A percentile compares a stretch with the other conserved stretches of the same genome.
Evolutionary conservation across 805 yeast genomes (phyloP).

Genomic region (Tetrapisispora namnaoensis): DNA sequence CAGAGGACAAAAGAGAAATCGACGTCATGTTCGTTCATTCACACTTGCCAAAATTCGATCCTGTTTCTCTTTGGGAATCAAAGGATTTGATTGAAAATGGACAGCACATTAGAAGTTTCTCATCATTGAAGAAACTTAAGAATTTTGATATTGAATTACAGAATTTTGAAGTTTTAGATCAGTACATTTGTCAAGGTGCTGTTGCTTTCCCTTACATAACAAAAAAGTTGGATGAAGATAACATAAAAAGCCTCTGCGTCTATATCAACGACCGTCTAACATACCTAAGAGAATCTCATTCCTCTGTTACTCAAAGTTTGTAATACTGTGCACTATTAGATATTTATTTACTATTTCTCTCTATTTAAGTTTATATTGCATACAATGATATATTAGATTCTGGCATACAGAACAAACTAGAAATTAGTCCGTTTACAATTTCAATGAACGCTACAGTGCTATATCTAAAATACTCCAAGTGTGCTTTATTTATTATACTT

Average conservation of each 20-base stretch:
- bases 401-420: too few species aligned
- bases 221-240: conserved; percentile 7
- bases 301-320: not conserved
- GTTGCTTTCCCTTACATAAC: conserved; percentile 15
- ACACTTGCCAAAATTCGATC: conserved; percentile 34
- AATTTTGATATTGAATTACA: conserved; percentile 22
- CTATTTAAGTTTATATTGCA: too few species aligned
- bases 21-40: conserved; percentile 33
- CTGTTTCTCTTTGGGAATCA: conserved; percentile 17
- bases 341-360: not conserved
- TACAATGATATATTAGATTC: too few species aligned
- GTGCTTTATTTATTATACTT: too few species aligned
- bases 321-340: not conserved
- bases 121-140: conserved; percentile 9
- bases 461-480: too few species aligned
- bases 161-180: conserved; percentile 2
- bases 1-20: conserved; percentile 1
- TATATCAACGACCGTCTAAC: conserved; percentile 15
- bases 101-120: conserved; percentile 12
- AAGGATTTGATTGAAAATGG: conserved; percentile 16
- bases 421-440: too few species aligned
- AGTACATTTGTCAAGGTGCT: conserved; percentile 2
- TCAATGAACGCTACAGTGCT: too few species aligned
- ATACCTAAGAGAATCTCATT: conserved; percentile 16
- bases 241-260: conserved; percentile 14